Base-by-base conservation (phyloP, 225 moss, liverwort and hornwort genomes). In the Lunularia cruciata region DNA sequence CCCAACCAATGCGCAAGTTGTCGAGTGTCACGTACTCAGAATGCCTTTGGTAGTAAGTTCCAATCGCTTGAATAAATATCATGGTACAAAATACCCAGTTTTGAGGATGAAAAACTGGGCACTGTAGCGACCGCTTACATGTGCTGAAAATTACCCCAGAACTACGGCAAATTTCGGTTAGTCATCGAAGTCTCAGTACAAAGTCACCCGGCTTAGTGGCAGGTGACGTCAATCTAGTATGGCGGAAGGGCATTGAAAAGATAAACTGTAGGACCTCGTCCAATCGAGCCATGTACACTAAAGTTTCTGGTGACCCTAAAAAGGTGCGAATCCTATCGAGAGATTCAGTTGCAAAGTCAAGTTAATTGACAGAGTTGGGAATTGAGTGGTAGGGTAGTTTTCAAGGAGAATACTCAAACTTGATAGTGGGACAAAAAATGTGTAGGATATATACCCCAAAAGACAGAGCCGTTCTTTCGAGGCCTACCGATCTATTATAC, bases 101-200 rank as follows among this genome's bases (percentile, higher is more conserved):
- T 6, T 46, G 43, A 3, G 16, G 5, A 25, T 45, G 22, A 28
- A 30, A 30, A 64, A 30, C 27, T 25, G 23, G 61, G 51, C n/a
- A n/a, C 12, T 39, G 12, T 6, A 40, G 39, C 61, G 37, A 60
- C 22, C 7, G 60, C 23, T 61, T 18, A 64, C 9, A 2, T 27
- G 27, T 45, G 30, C 18, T 16, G 28, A 46, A 46, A 64, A 39
- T 46, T 64, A 28, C 30, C 55, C 4, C 2, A 56, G 27, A 8
- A 28, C 20, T 56, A 45, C 27, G 15, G 42, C 28, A 20, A 16
- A 1, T 34, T 11, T 51, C 20, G 35, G 43, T 45, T 34, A 67
- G 25, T n/a, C 34, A 51, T 67, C 67, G 49, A 34, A 51, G 30
- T 35, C 66, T 66, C 49, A 36, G 49, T 67, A 67, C 67, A 61